Conservation (phyloP, 306 rosid genomes). For the Pyrus communis region DNA sequence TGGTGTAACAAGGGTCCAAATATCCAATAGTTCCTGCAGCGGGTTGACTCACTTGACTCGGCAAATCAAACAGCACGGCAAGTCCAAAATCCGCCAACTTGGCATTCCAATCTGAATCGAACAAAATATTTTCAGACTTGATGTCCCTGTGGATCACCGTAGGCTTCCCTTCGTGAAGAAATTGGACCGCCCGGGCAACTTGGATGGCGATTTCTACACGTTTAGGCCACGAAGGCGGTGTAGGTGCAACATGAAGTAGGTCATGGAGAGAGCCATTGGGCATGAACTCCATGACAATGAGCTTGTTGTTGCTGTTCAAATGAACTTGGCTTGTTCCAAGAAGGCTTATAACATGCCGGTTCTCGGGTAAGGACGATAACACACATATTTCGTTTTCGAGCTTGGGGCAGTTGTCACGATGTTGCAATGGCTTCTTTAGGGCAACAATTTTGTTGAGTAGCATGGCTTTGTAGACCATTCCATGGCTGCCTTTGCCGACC, state of each 20-base stretch:
- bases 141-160: slow-evolving; percentile 51
- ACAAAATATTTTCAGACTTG: slow-evolving; percentile 44
- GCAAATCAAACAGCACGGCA: slow-evolving; percentile 15
- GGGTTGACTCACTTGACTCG: slow-evolving; percentile 17
- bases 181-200: slow-evolving; percentile 32
- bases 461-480: slow-evolving; percentile 34
- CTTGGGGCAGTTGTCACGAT: slow-evolving; percentile 3
- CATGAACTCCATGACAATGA: slow-evolving; percentile 50
- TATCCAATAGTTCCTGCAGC: slow-evolving; percentile 54
- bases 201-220: slow-evolving; percentile 38
- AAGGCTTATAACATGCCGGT: slow-evolving; percentile 25
- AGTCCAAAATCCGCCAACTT: slow-evolving; percentile 66
- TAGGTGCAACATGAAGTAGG: slow-evolving; percentile 16
- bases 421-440: slow-evolving; percentile 31
- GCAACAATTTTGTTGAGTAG: slow-evolving; percentile 29
- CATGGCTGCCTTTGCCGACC: slow-evolving; percentile 62
- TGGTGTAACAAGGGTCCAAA: slow-evolving; percentile 47
- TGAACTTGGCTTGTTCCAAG: slow-evolving; percentile 32
- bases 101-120: slow-evolving; percentile 37
- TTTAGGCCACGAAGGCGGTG: slow-evolving; percentile 32
- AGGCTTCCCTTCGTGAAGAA: slow-evolving; percentile 40
- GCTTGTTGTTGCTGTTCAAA: neutral
- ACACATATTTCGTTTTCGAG: slow-evolving; percentile 39
- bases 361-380: slow-evolving; percentile 6
- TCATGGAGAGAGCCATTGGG: slow-evolving; percentile 52